These are phyloP conservation scores for Magnusiomyces fungicola DNA, from an alignment of 1,139 yeast genomes.

Conservation along the genomic window DNA sequence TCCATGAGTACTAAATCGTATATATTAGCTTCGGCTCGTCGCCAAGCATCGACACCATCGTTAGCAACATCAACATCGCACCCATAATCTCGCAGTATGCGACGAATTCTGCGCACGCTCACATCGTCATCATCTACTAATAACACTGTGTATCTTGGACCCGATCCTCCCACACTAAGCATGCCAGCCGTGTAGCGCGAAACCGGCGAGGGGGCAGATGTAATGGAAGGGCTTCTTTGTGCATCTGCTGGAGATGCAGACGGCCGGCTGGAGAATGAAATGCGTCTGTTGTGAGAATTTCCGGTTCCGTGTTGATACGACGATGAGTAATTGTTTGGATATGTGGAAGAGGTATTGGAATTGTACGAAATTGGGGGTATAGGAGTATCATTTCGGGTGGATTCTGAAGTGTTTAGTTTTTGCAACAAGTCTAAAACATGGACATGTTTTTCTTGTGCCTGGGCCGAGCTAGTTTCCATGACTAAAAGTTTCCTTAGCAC, in stretches of 20 bases:
- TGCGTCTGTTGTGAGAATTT: too few species aligned
- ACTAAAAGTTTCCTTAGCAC: slow-evolving; percentile 13
- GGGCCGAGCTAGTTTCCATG: slow-evolving; percentile 1
- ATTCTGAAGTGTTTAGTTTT: slow-evolving; percentile 4
- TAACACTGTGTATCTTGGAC: slow-evolving; percentile 38
- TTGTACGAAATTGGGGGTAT: too few species aligned
- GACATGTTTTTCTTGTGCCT: neutral
- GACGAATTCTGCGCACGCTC: slow-evolving; percentile 46
- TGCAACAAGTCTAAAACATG: slow-evolving; percentile 8
- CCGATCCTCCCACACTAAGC: too few species aligned
- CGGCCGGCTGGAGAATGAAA: too few species aligned
- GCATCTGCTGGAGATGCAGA: too few species aligned
- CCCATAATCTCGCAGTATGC: slow-evolving; percentile 78
- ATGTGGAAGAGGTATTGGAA: too few species aligned
- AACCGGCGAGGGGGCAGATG: too few species aligned
- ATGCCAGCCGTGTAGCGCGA: neutral
- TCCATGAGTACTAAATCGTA: slow-evolving; percentile 88
- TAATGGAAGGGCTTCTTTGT: too few species aligned
- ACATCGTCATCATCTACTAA: slow-evolving; percentile 83
- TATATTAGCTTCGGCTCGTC: slow-evolving; percentile 53
- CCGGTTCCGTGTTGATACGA: too few species aligned
- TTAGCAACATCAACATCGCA: slow-evolving; percentile 89
- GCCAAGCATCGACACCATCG: slow-evolving; percentile 85
- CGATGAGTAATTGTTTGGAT: too few species aligned
- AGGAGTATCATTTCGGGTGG: slow-evolving; percentile 12